Percentiles rank a stretch among this genome's conserved stretches.
These are phyloP conservation scores for Podaxis sp. DNA, from an alignment of 768 basidiomycete species.

Conservation along the genomic window DNA sequence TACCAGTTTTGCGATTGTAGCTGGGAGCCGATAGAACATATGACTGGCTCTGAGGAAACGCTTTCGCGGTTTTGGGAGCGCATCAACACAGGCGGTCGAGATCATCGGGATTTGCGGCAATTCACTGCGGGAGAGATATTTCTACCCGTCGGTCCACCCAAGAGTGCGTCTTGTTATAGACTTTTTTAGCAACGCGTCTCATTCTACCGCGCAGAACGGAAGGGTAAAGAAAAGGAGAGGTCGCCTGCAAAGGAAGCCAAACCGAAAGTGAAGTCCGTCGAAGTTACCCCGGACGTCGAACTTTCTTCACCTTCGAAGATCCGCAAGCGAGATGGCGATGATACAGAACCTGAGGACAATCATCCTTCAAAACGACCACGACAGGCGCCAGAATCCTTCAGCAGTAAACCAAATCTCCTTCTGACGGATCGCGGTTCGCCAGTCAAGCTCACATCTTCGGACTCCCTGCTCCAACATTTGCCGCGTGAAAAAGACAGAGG, in stretches of 20 bases:
- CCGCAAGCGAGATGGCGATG: constrained; percentile 10
- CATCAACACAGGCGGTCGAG: constrained; percentile 47
- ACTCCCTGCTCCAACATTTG: background rate
- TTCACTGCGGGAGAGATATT: constrained; percentile 60
- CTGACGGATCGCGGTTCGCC: background rate
- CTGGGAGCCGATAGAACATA: constrained; percentile 69
- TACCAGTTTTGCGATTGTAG: constrained; percentile 30
- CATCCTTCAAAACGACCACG: constrained; percentile 7
- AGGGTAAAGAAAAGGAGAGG: constrained; percentile 11
- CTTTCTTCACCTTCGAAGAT: background rate
- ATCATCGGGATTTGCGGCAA: constrained; percentile 43
- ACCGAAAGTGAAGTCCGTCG: background rate
- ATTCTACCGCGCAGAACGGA: background rate
- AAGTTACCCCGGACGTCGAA: background rate
- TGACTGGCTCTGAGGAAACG: constrained; percentile 56
- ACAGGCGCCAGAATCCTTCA: background rate
- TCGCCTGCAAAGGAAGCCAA: background rate
- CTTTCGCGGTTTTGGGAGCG: constrained; percentile 53
- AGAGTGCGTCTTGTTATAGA: constrained; percentile 35
- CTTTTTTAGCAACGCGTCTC: background rate
- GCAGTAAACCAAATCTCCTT: constrained; percentile 13
- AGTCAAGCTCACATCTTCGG: background rate
- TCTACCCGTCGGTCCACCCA: constrained; percentile 55
- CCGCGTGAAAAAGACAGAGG: background rate
- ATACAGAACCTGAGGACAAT: background rate